These are phyloP conservation scores for Torrubiella hemipterigena DNA, from an alignment of 2,329 filamentous ascomycete species.

Conservation along the genomic window DNA sequence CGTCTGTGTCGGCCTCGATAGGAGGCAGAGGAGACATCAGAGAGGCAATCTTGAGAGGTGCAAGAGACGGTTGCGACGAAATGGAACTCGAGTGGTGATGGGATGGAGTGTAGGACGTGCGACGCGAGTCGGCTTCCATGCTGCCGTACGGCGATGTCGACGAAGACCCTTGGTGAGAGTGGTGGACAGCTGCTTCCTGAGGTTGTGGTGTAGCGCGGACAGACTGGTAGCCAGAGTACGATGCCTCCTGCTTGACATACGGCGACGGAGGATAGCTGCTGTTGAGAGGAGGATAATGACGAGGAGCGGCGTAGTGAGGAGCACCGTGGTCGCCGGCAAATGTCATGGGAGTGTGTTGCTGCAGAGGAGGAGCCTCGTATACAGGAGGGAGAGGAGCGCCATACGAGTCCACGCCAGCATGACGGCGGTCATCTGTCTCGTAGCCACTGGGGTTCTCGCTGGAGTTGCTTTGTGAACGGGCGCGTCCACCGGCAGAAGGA, in stretches of 20 bases:
- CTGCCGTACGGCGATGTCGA: constrained; percentile 12
- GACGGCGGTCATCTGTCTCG: constrained; percentile 27
- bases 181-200: too few species aligned
- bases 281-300: too few species aligned
- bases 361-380: constrained; percentile 17
- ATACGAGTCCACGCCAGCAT: constrained; percentile 35
- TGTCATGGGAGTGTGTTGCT: constrained; percentile 17
- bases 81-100: constrained; percentile 14
- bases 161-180: too few species aligned
- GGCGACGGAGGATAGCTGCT: constrained; percentile 25
- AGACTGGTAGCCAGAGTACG: constrained; percentile 22
- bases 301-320: constrained; percentile 21
- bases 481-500: constrained; percentile 28
- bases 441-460: constrained; percentile 36
- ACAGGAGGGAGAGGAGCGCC: constrained; percentile 21
- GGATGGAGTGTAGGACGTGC: constrained; percentile 18
- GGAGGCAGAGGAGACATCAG: constrained; percentile 17
- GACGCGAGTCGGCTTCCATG: constrained; percentile 12
- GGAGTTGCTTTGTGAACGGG: constrained; percentile 49
- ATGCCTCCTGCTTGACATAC: constrained; percentile 24
- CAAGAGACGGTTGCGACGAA: constrained; percentile 16
- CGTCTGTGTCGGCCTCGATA: too few species aligned
- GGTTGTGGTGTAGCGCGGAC: constrained; percentile 8
- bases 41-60: constrained; percentile 24
- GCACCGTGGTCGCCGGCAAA: constrained; percentile 21